Conservation (phyloP, 768 basidiomycete genomes). For the Tulasnella sp. region DNA sequence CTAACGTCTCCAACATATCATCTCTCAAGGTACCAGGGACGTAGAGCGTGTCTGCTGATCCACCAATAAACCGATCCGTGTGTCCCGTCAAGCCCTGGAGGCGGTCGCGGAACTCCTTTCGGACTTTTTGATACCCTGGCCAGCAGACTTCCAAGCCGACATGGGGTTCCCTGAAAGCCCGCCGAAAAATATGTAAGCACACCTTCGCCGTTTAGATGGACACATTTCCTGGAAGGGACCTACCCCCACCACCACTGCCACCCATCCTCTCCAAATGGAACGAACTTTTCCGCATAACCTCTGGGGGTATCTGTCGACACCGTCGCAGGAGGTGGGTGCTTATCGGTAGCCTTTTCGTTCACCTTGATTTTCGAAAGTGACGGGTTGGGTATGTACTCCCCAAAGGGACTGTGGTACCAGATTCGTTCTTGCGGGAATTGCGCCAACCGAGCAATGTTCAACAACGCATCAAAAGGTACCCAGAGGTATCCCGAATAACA, state of each 20-base stretch:
- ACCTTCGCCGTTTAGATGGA: background rate
- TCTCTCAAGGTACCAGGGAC: slow-evolving; percentile 44
- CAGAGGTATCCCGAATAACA: slow-evolving; percentile 53
- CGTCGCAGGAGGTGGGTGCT: slow-evolving; percentile 22
- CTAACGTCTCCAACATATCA: slow-evolving; percentile 43
- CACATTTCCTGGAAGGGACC: background rate
- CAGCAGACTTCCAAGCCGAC: slow-evolving; percentile 43
- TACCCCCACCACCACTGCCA: slow-evolving; percentile 20
- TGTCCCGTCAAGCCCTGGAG: slow-evolving; percentile 39
- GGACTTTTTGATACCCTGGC: slow-evolving; percentile 41
- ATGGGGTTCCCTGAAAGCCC: slow-evolving; percentile 8
- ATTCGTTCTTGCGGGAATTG: slow-evolving; percentile 45
- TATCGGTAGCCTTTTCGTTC: background rate
- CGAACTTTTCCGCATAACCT: slow-evolving; percentile 6
- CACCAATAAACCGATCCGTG: slow-evolving; percentile 44
- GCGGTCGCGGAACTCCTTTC: slow-evolving; percentile 38
- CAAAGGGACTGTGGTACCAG: slow-evolving; percentile 50
- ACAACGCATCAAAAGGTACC: slow-evolving; percentile 50
- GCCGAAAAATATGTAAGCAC: background rate
- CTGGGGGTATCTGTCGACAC: slow-evolving; percentile 6
- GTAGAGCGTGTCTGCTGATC: slow-evolving; percentile 49
- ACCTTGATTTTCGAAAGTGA: background rate
- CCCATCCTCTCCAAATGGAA: background rate
- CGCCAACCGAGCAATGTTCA: slow-evolving; percentile 49
- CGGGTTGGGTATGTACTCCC: slow-evolving; percentile 11